Conservation (phyloP, 1,284 basidiomycete species). For the Boletus mariae region DNA sequence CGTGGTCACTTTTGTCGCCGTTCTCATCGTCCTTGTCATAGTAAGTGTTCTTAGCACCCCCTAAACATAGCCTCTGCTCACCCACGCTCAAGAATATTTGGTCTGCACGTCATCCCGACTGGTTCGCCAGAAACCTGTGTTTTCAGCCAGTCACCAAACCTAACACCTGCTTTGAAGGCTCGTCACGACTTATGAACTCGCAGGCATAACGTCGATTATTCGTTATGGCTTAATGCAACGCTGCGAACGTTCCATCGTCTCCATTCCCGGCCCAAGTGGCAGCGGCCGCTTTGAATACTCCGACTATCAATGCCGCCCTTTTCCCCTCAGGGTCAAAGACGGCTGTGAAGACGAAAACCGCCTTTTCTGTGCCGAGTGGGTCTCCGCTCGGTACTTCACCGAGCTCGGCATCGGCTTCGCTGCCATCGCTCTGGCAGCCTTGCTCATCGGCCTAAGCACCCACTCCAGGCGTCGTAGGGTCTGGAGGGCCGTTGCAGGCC, state of each 20-base stretch:
- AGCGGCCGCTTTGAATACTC: slow-evolving; percentile 47
- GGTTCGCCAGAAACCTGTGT: slow-evolving; percentile 42
- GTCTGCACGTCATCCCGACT: slow-evolving; percentile 57
- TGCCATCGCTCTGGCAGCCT: slow-evolving; percentile 50
- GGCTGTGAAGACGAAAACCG: slow-evolving; percentile 60
- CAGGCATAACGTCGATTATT: slow-evolving; percentile 46
- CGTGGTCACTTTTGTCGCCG: slow-evolving; percentile 53
- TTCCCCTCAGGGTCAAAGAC: slow-evolving; percentile 60
- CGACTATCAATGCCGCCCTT: slow-evolving; percentile 58
- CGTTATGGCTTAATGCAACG: slow-evolving; percentile 57
- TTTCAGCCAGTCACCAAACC: slow-evolving; percentile 10
- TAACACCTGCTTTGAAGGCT: slow-evolving; percentile 48
- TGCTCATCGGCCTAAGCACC: slow-evolving; percentile 67
- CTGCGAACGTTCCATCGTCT: slow-evolving; percentile 52
- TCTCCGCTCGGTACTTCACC: slow-evolving; percentile 60
- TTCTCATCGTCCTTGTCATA: slow-evolving; percentile 46
- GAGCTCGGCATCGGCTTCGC: slow-evolving; percentile 64
- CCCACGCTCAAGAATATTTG: slow-evolving; percentile 48
- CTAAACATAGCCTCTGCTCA: background rate
- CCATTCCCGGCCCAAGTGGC: slow-evolving; percentile 43
- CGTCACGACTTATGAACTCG: slow-evolving; percentile 44
- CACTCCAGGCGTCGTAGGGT: slow-evolving; percentile 68
- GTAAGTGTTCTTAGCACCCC: slow-evolving; percentile 38
- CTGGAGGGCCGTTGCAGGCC: slow-evolving; percentile 65
- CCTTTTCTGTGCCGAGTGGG: slow-evolving; percentile 64